These are phyloP conservation scores for Cryptococcus floricola DNA, from an alignment of 1,284 basidiomycete genomes.

Conservation along the genomic window DNA sequence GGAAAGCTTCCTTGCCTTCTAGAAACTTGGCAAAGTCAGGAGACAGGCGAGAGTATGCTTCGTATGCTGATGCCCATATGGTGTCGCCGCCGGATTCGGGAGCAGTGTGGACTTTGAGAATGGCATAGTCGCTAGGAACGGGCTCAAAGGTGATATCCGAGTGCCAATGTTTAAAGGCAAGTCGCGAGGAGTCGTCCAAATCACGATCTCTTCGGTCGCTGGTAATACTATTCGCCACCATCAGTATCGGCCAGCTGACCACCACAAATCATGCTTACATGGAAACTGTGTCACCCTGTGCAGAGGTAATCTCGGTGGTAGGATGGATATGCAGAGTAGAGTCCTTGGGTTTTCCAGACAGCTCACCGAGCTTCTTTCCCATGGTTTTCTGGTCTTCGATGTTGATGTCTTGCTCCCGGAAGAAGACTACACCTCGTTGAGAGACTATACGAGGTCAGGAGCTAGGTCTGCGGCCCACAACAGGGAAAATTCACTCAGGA, in stretches of 20 bases:
- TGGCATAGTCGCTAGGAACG: slow-evolving; percentile 63
- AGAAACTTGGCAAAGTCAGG: slow-evolving; percentile 58
- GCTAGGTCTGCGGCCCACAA: background rate
- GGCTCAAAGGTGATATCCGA: slow-evolving; percentile 57
- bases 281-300: slow-evolving; percentile 9
- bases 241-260: background rate
- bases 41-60: slow-evolving; percentile 57
- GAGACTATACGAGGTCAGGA: slow-evolving; percentile 34
- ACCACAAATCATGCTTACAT: background rate
- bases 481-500: slow-evolving; percentile 42
- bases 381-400: slow-evolving; percentile 54
- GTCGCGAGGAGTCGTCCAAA: background rate
- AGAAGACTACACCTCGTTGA: slow-evolving; percentile 69
- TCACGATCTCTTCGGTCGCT: background rate
- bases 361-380: slow-evolving; percentile 55
- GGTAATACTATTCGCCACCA: background rate
- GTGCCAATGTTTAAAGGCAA: background rate
- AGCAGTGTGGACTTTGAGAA: slow-evolving; percentile 57
- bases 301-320: slow-evolving; percentile 19
- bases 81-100: slow-evolving; percentile 53
- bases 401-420: slow-evolving; percentile 57
- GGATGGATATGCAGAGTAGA: slow-evolving; percentile 30
- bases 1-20: slow-evolving; percentile 59
- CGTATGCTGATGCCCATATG: slow-evolving; percentile 55
- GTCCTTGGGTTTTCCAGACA: slow-evolving; percentile 57